Evolutionary conservation across 345 rosid genomes (phyloP), one percentile per base, ranked within the genome.

Genomic region (Lepidium africanum): DNA sequence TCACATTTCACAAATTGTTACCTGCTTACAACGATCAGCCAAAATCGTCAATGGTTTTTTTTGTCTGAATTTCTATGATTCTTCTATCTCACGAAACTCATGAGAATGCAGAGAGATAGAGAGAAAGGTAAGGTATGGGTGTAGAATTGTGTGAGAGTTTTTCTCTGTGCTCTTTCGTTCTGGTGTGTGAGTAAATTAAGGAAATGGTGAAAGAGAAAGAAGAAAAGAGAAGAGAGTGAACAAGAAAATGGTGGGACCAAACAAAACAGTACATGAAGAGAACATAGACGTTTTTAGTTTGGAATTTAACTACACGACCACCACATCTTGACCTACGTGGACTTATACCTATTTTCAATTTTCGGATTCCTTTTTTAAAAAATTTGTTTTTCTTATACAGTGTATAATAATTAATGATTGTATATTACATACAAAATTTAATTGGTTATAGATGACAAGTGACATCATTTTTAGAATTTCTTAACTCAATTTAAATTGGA

Each of bases 271-370:
- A 69, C 78, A 74, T 74, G 69, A 74, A 74, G 73, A 67, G 78
- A 74, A 74, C 78, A 54, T 68, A 60, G 78, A 74, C 78, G 33
- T 55, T 74, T 74, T 74, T 74, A 23, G 71, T 66, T 73, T 67
- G 40, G 72, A 74, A 67, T 72, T 5, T 5, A 30, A 59, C 77
- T 52, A 59, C 57, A 74, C 49, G 68, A 74, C 63, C 73, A 66
- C 77, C 68, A 73, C 72, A 73, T 52, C 77, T 73, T 73, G 57
- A 59, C 77, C 73, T 73, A 67, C 77, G 72, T 73, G 73, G 77
- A 73, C 77, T 67, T 49, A 67, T 67, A 55, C 64, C 70, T 19
- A 56, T 27, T 9, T 38, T 55, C 13, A 63, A 2, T 59, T 69
- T 3, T 69, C n/a, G 3, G 67, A 59, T 54, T 63, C 36, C 30